A percentile compares a stretch with the other conserved stretches of the same genome.
These are phyloP conservation scores for Dalbergia cochinchinensis DNA, from an alignment of 306 rosid genomes.

Conservation along the genomic window DNA sequence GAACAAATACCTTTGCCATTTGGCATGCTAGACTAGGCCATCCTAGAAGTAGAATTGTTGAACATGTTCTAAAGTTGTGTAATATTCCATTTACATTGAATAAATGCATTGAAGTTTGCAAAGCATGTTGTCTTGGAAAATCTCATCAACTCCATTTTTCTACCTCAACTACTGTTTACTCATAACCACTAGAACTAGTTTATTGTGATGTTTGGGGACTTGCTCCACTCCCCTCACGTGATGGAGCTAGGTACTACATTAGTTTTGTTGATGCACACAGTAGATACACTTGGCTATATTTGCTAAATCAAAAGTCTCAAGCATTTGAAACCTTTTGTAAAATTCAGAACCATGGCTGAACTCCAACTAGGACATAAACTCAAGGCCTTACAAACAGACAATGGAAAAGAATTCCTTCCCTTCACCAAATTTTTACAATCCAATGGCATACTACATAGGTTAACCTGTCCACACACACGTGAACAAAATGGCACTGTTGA, in stretches of 20 bases:
- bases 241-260: neutral
- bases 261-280: neutral
- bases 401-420: neutral
- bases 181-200: no score
- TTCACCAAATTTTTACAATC: no score
- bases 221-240: neutral
- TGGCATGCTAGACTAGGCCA: no score
- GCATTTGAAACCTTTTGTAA: neutral
- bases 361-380: neutral
- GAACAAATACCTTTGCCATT: no score
- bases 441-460: neutral
- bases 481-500: neutral
- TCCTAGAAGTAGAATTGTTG: no score
- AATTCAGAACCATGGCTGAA: neutral
- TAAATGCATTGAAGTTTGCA: no score
- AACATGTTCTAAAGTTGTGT: no score
- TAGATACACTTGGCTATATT: neutral
- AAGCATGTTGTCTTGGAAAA: no score
- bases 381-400: neutral
- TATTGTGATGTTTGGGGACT: neutral
- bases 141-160: no score
- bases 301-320: neutral
- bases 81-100: no score
- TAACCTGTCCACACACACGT: neutral
- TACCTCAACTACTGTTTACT: no score